Conservation (phyloP, 345 rosid species). For the Euphorbia peplus region DNA sequence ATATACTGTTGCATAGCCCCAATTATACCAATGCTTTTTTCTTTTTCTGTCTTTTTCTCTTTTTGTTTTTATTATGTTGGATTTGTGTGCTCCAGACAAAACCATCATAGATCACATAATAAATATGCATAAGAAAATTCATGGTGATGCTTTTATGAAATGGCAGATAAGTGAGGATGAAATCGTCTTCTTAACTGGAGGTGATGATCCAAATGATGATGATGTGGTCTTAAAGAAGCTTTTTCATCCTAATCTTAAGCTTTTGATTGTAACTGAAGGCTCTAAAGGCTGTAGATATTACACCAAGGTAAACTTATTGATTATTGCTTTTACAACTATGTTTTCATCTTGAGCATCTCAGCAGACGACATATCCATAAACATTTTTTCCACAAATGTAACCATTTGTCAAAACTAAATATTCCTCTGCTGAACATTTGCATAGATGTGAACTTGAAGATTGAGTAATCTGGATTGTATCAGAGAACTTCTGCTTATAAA, state of each 20-base stretch:
- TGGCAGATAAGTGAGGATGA: slow-evolving; percentile 91
- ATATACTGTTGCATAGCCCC: not conserved
- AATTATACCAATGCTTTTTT: not conserved
- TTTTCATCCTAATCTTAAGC: slow-evolving; percentile 75
- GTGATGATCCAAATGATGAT: slow-evolving; percentile 34
- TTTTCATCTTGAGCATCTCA: not conserved
- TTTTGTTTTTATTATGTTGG: not conserved
- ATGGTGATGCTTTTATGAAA: not conserved
- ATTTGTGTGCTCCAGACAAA: not conserved
- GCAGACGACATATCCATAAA: not conserved
- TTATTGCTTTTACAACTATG: not conserved
- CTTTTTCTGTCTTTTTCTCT: not conserved
- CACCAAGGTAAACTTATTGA: slow-evolving; percentile 53
- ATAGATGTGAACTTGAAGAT: not conserved
- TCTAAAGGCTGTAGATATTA: slow-evolving; percentile 89
- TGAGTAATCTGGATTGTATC: not conserved
- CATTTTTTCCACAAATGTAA: not conserved
- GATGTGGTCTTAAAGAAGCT: slow-evolving; percentile 45
- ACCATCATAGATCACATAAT: not conserved
- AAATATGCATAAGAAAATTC: slow-evolving; percentile 3
- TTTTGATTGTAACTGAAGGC: slow-evolving; percentile 90
- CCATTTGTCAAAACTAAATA: not conserved
- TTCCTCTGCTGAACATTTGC: not conserved
- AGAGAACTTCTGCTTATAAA: not conserved
- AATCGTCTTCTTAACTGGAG: slow-evolving; percentile 55